A percentile compares a stretch with the other conserved stretches of the same genome.
Conservation (phyloP, 78 protist species). For the Planoprotostelium fungivorum region DNA sequence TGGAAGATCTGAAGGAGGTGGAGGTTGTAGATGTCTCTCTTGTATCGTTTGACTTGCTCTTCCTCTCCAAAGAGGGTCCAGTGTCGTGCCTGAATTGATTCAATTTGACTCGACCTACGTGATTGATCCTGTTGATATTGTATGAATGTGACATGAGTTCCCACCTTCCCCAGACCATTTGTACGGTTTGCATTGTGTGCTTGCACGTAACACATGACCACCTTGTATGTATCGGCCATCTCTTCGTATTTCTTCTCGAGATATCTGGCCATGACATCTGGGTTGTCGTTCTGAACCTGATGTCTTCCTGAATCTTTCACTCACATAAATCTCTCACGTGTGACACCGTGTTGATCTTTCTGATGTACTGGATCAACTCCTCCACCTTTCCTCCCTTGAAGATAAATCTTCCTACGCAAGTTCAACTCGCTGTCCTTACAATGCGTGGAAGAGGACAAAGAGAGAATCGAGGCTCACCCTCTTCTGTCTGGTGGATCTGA, state of each 20-base stretch:
- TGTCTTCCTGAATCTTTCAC: no score
- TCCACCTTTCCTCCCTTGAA: not conserved
- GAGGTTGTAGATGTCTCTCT: not conserved
- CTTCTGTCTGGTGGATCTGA: no score
- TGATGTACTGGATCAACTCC: not conserved
- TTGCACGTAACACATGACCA: no score
- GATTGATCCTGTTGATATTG: not conserved
- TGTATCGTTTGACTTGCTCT: not conserved
- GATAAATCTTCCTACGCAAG: no score
- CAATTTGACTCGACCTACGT: no score
- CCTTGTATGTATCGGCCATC: not conserved
- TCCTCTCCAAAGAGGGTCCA: not conserved
- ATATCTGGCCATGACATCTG: not conserved
- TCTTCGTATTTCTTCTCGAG: not conserved
- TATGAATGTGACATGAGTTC: not conserved
- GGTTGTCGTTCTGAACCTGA: not conserved
- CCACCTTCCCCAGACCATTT: not conserved
- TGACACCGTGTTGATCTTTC: not conserved
- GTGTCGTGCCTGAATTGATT: not conserved
- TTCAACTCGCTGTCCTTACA: no score
- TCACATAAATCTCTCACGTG: no score
- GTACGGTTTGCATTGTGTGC: not conserved
- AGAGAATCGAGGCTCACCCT: no score
- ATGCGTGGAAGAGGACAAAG: no score
- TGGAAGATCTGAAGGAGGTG: not conserved